phyloP scores from a whole-genome alignment of 345 rosid species.

The Firmiana major region DNA sequence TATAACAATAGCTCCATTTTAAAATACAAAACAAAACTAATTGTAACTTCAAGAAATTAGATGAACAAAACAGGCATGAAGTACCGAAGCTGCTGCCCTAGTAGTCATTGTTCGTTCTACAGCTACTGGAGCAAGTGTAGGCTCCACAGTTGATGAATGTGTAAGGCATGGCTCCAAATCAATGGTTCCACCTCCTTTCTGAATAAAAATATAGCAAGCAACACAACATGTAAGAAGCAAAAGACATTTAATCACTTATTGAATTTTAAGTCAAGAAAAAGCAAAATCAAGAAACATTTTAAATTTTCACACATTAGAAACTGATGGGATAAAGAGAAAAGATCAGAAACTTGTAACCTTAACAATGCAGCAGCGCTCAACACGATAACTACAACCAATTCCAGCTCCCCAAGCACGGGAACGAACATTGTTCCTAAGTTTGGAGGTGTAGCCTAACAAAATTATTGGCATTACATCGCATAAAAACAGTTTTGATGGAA shows the following conservation, averaged over 20 bases:
- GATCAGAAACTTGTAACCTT: conserved; percentile 46
- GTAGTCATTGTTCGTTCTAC: conserved; percentile 99
- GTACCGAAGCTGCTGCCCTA: conserved; percentile 98
- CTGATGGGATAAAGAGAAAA: not conserved
- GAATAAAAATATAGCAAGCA: conserved; percentile 24
- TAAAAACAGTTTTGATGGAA: not conserved
- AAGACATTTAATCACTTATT: not conserved
- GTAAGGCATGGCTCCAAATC: conserved; percentile 96
- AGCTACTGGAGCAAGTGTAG: conserved; percentile 98
- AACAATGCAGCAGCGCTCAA: conserved; percentile 94
- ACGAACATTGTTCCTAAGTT: conserved; percentile 94
- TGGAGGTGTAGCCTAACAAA: conserved; percentile 74
- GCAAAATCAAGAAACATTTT: not conserved
- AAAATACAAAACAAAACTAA: not conserved
- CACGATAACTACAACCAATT: conserved; percentile 91
- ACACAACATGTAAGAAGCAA: not conserved
- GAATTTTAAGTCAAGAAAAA: not conserved
- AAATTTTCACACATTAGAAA: not conserved
- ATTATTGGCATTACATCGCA: not conserved
- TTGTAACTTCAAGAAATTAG: not conserved
- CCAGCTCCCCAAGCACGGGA: conserved; percentile 99
- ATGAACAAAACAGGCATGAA: conserved; percentile 6
- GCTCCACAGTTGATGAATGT: conserved; percentile 92
- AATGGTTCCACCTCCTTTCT: conserved; percentile 97
- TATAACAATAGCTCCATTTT: not conserved